Conservation (phyloP, 768 basidiomycete genomes). For the Clitopilus hobsonii region DNA sequence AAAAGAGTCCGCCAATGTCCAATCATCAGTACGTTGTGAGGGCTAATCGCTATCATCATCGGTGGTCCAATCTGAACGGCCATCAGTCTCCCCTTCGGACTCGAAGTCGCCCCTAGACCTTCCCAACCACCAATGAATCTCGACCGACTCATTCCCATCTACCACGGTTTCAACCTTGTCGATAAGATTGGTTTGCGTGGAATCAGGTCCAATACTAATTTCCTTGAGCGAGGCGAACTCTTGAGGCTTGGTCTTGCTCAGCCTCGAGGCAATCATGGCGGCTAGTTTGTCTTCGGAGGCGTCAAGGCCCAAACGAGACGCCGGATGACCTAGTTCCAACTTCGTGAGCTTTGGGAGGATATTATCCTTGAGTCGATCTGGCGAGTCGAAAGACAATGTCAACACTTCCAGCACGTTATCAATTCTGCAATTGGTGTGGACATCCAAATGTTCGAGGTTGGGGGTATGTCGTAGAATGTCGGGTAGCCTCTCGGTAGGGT, state of each 20-base stretch:
- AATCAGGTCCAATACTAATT: background rate
- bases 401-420: background rate
- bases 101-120: no score
- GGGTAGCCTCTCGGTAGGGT: background rate
- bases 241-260: background rate
- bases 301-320: background rate
- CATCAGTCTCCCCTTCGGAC: no score
- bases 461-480: background rate
- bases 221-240: background rate
- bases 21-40: no score
- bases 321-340: background rate
- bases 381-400: no score
- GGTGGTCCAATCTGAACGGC: no score
- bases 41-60: no score
- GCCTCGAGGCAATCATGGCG: background rate
- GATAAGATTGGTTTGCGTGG: background rate
- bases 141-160: no score
- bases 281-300: background rate
- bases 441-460: background rate
- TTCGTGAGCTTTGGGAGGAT: background rate
- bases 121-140: no score
- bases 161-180: no score
- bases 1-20: no score
- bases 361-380: background rate
- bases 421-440: background rate